Base-by-base conservation (phyloP, 163 green algal species). In the Scenedesmus sp. region DNA sequence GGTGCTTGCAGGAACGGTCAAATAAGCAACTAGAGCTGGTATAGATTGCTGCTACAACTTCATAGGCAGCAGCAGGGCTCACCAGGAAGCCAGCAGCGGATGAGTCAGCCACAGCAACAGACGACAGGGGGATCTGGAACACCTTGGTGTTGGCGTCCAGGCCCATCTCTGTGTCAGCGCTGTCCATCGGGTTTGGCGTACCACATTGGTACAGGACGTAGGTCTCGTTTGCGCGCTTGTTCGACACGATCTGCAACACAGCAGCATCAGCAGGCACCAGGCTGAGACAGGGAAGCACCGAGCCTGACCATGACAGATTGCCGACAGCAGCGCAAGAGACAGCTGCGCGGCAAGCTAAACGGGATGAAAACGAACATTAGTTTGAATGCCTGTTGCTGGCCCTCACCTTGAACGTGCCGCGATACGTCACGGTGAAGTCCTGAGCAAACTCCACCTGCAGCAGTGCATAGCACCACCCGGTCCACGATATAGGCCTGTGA, bases 131-230 rank as follows among this genome's bases (percentile, higher is more conserved):
- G 34, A 98, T 90, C 57, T 91, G 82, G 26, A 91, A 87, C 62
- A 88, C 56, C 79, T 89, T 79, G 62, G 88, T 77, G 6, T 79
- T 77, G 34, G 55, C 4, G n/a, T 93, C 56, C 90, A 93, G 18
- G 62, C 62, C 73, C 46, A 62, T 12, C 59, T 77, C 90, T n/a
- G 84, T 90, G 56, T 82, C 81, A 3, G 82, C 66, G 12, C 10
- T 55, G 13, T 85, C 54, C 62, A 84, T 2, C 4, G 90, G 95
- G 5, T 74, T 46, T 3, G 84, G 12, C 4, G 93, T 94, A 12
- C 97, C 97, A 88, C 97, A 99, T 91, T 97, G 96, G 93, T 96
- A 97, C 70, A 99, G 95, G 23, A 98, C 90, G 91, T 99, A 99
- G 20, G 95, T 96, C 95, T 98, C 95, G 34, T 94, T 94, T 1